Base-by-base conservation (phyloP, 2,329 filamentous ascomycete genomes). In the Hirsutella minnesotensis region DNA sequence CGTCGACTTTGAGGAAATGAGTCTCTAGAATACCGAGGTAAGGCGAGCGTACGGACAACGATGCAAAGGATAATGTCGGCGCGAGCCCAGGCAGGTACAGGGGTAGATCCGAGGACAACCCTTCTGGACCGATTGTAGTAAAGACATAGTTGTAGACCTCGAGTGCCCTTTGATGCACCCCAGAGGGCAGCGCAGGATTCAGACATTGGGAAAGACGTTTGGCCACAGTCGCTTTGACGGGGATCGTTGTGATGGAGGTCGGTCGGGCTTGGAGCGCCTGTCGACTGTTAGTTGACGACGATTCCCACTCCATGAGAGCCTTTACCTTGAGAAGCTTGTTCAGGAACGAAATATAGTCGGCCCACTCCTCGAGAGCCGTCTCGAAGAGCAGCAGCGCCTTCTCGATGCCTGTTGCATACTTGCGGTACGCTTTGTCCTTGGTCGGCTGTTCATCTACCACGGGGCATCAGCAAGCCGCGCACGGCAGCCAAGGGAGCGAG, bases 301-400 rank as follows among this genome's bases (percentile, higher is more conserved):
- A n/a, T n/a, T n/a, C n/a, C n/a, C n/a, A n/a, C n/a, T n/a, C n/a
- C n/a, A n/a, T n/a, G n/a, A n/a, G n/a, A n/a, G n/a, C n/a, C n/a
- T 61, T 53, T 60, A 89, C 86, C 78, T 95, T 96, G 48, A 95
- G 71, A 39, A 98, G 72, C 48, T 87, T 80, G 58, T 86, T 94
- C 44, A 98, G 68, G 60, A 96, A 98, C 16, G 90, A 95, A 56
- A 98, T 98, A 60, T 98, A 98, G 66, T 98, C 92, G 39, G 94
- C 92, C 92, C 92, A 98, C 78, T 98, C 92, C 65, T 96, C 88
- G 52, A 95, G 72, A 24, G 87, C 81, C 15, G 86, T 89, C 59
- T 98, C 92, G 67, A 95, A 98, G 29, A 95, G 73, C 38, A 84
- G 77, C 48, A 98, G 73, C 29, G 88, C 85, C 61, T 88, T 79